Base-by-base conservation (phyloP, 495 filamentous ascomycete genomes). In the Penicillium verhagenii region DNA sequence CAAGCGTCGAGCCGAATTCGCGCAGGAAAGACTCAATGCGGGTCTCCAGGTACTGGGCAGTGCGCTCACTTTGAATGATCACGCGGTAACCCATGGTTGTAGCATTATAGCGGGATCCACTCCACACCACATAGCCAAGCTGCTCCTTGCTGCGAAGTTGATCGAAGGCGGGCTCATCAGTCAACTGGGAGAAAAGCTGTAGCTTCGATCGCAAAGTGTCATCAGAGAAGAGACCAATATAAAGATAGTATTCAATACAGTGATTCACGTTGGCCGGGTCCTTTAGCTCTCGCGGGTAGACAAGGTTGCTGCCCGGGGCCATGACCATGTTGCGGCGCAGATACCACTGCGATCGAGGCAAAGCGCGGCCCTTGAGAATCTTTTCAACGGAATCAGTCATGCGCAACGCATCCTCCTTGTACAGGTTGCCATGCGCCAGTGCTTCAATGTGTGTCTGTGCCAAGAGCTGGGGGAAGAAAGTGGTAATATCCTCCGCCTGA, bases 91-190 rank as follows among this genome's bases (percentile, higher is more conserved):
- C 89, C 50, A 90, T 86, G 4, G 87, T 90, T 0, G 87, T 92
- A 42, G 82, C 68, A 31, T 80, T 82, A 51, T 85, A 78, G 40
- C 88, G 78, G 11, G 82, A 72, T 13, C 91, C 90, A 45, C 87
- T 93, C 75, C 89, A 96, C 1, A 99, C 94, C 42, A 97, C 86
- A 63, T 99, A 99, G 13, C 94, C 94, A 8, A 99, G 87, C 70
- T 99, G 94, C 68, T 99, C 94, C 69, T 97, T 97, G 39, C 94
- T 97, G 39, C 94, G 85, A 2, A 99, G 78, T 65, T 92, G 89
- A 68, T 99, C 89, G 67, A 97, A 99, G 21, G 85, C 88, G 16
- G 92, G 91, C 76, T 99, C 94, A 43, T 96, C 87, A 1, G 90
- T 86, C 71, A 97, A 83, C 68, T 99, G 95, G n/a, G 90, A 86